These are phyloP conservation scores for Cruciata laevipes DNA, from an alignment of 257 asterid genomes.

Conservation along the genomic window DNA sequence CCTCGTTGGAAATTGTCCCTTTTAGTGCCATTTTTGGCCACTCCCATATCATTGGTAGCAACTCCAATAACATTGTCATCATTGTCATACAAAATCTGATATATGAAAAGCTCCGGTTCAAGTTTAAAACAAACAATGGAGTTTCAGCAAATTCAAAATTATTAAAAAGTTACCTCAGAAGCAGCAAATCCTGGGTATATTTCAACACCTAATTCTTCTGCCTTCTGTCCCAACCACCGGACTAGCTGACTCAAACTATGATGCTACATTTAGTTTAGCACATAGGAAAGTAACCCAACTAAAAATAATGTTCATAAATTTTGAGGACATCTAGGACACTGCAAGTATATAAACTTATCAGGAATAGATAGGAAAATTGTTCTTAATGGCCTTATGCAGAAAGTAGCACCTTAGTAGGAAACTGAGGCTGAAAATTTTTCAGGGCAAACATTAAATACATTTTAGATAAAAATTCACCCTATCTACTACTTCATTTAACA, in stretches of 20 bases:
- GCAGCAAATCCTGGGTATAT: conserved; percentile 99
- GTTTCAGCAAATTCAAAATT: neutral
- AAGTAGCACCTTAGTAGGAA: neutral
- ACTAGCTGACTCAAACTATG: conserved; percentile 92
- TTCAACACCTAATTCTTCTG: conserved; percentile 97
- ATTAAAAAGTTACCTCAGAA: conserved; percentile 57
- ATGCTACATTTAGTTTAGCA: conserved; percentile 16
- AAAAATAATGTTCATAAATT: neutral
- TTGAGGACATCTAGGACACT: neutral
- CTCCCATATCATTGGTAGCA: conserved; percentile 98
- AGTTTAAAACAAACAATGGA: neutral
- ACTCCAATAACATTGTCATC: conserved; percentile 70
- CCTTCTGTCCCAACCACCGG: conserved; percentile 87
- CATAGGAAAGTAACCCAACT: conserved; percentile 16
- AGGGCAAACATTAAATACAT: neutral
- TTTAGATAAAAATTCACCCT: neutral
- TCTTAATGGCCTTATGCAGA: neutral
- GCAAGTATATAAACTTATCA: no score
- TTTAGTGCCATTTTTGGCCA: conserved; percentile 78
- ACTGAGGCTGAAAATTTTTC: neutral
- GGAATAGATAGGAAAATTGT: neutral
- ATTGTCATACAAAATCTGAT: conserved; percentile 62
- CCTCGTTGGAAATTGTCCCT: conserved; percentile 85
- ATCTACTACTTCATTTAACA: neutral
- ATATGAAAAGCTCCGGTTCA: neutral